Conservation (phyloP, 1,284 basidiomycete genomes). For the Wolfiporia cocos region DNA sequence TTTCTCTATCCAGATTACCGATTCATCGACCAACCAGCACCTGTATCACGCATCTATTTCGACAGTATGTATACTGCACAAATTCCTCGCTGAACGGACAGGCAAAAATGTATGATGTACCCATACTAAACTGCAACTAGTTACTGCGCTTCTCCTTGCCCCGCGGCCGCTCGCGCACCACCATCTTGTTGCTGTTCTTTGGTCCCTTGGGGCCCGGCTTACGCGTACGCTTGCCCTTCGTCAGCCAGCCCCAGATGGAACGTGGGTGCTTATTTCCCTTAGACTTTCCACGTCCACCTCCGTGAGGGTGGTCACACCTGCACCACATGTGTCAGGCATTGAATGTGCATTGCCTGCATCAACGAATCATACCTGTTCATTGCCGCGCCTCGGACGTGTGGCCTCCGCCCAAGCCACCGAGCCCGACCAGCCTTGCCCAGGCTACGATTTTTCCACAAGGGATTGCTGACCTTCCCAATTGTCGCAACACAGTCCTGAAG, state of each 20-base stretch:
- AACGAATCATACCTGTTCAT: conserved; percentile 85
- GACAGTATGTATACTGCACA: too few relatives aligned
- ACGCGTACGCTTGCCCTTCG: conserved; percentile 90
- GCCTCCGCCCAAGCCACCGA: conserved; percentile 85
- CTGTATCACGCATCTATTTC: too few relatives aligned
- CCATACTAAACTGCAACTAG: conserved; percentile 9
- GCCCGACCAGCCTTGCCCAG: conserved; percentile 91
- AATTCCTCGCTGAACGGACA: too few relatives aligned
- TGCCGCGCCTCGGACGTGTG: conserved; percentile 92
- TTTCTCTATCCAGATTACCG: too few relatives aligned
- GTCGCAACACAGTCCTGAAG: conserved; percentile 83
- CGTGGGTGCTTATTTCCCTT: conserved; percentile 94
- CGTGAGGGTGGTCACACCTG: conserved; percentile 92
- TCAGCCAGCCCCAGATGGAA: conserved; percentile 88
- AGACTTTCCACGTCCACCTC: conserved; percentile 96
- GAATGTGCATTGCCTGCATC: too few relatives aligned
- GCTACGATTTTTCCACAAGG: conserved; percentile 79
- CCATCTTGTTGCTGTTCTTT: conserved; percentile 93
- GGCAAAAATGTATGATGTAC: not conserved
- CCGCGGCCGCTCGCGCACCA: conserved; percentile 83
- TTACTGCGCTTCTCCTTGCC: conserved; percentile 63
- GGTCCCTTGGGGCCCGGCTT: conserved; percentile 83
- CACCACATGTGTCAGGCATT: too few relatives aligned
- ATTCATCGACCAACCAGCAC: too few relatives aligned
- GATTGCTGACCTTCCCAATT: conserved; percentile 90